Conservation (phyloP, 768 basidiomycete species). For the Boletus sensibilis region DNA sequence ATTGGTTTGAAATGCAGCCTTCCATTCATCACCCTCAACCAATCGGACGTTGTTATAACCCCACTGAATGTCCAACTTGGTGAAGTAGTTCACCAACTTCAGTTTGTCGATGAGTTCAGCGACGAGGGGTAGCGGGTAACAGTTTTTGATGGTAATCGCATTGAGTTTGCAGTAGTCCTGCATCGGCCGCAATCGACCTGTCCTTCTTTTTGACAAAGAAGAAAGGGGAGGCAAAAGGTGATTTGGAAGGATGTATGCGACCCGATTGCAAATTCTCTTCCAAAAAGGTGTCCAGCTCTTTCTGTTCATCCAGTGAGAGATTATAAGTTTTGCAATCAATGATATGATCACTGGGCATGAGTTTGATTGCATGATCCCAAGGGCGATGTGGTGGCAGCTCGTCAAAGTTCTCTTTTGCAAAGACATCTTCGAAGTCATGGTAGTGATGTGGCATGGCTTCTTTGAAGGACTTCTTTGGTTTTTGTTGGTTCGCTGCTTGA, state of each 20-base stretch:
- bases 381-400: too few relatives aligned
- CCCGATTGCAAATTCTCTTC: slow-evolving; percentile 20
- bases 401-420: too few relatives aligned
- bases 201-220: neutral
- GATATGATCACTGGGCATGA: too few relatives aligned
- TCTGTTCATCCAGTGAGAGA: neutral
- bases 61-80: neutral
- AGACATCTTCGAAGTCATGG: too few relatives aligned
- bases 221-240: neutral
- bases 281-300: slow-evolving; percentile 14
- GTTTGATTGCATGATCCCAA: too few relatives aligned
- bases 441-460: too few relatives aligned
- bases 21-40: too few relatives aligned
- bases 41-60: neutral
- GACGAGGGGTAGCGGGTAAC: neutral
- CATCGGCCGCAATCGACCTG: neutral
- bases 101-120: neutral
- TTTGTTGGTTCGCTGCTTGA: too few relatives aligned
- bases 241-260: neutral
- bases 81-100: neutral
- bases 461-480: too few relatives aligned
- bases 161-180: neutral
- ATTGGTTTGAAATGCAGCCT: too few relatives aligned
- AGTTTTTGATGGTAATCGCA: neutral
- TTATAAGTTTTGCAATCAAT: neutral